A percentile compares a stretch with the other conserved stretches of the same genome.
Conservation (phyloP, 805 yeast genomes). For the Alloascoidea africana region DNA sequence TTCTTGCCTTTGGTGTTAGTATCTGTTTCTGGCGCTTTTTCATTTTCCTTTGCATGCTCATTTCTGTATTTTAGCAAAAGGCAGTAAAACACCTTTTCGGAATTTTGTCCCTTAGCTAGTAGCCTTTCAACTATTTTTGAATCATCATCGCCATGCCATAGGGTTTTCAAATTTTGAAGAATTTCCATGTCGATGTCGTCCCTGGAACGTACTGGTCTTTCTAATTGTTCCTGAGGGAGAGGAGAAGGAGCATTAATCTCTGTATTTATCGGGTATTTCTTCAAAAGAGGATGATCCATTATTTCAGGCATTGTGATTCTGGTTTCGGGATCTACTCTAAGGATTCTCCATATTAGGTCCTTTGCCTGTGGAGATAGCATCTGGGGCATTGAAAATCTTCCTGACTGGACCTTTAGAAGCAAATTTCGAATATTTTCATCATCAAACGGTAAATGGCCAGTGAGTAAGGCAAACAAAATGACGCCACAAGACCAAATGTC, state of each 20-base stretch:
- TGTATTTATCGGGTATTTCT: conserved; percentile 32
- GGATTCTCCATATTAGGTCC: conserved; percentile 48
- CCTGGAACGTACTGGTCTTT: not conserved
- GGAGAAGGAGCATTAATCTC: conserved; percentile 14
- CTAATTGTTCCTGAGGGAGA: conserved; percentile 18
- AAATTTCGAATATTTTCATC: conserved; percentile 65
- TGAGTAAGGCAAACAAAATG: conserved; percentile 59
- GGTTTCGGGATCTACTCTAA: conserved; percentile 47
- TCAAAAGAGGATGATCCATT: conserved; percentile 32
- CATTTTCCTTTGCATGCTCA: no score
- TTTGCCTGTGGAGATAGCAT: conserved; percentile 50
- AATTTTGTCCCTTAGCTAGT: conserved; percentile 14
- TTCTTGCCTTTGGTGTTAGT: no score
- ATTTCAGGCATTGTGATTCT: conserved; percentile 51
- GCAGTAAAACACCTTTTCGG: conserved; percentile 24
- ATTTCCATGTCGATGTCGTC: not conserved
- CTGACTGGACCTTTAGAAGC: conserved; percentile 62
- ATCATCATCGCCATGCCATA: not conserved
- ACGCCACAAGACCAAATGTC: conserved; percentile 89
- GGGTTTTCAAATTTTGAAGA: conserved; percentile 4
- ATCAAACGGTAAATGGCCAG: conserved; percentile 75
- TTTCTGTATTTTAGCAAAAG: conserved; percentile 21
- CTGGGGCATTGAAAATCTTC: conserved; percentile 57
- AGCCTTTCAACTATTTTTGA: conserved; percentile 14
- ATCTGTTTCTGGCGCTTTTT: no score